Base-by-base conservation (phyloP, 2,329 filamentous ascomycete genomes). In the Pseudopithomyces maydicus region DNA sequence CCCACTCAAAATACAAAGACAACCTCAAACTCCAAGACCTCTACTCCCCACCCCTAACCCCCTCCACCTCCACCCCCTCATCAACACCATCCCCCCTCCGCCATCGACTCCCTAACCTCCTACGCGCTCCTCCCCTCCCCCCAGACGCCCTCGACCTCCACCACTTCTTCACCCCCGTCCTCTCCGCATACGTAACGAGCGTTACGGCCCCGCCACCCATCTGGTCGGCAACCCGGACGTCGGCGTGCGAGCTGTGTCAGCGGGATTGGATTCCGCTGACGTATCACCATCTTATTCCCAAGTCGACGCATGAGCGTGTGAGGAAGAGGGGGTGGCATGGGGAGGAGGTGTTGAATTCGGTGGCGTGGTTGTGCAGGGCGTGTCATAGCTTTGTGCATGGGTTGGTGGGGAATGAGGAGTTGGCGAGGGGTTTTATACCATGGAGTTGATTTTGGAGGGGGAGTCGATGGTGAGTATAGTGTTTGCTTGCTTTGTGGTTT, bases 261-360 rank as follows among this genome's bases (percentile, higher is more conserved):
- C 82, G 91, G 1, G 84, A 86, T 59, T 92, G 90, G 85, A 85
- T 95, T 20, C 85, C 86, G 8, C 76, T 95, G 58, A 90, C 89
- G 1, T 96, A 95, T 72, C 92, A 96, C 71, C 92, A 96, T 77
- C 79, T 96, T 42, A 92, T 96, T 52, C 92, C 92, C n/a, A 84
- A 86, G 39, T 84, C 85, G 42, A 87, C 91, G 57, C 91, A 96
- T 74, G 87, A 84, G 7, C 91, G 92, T 71, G 90, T 85, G 3
- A 73, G 91, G 38, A 91, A 90, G 79, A 81, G 90, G 41, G 89
- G 89, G 1, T 96, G 91, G 91, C 90, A 93, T 78, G 83, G 84
- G 3, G 85, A 87, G 60, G 90, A 90, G 73, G 85, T 87, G 76
- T 73, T 96, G 74, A 86, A 90, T 67, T 92, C 87, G 70, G 92